Evolutionary conservation across 1,284 basidiomycete species (phyloP).

Genomic region (Golubevia pallescens): DNA sequence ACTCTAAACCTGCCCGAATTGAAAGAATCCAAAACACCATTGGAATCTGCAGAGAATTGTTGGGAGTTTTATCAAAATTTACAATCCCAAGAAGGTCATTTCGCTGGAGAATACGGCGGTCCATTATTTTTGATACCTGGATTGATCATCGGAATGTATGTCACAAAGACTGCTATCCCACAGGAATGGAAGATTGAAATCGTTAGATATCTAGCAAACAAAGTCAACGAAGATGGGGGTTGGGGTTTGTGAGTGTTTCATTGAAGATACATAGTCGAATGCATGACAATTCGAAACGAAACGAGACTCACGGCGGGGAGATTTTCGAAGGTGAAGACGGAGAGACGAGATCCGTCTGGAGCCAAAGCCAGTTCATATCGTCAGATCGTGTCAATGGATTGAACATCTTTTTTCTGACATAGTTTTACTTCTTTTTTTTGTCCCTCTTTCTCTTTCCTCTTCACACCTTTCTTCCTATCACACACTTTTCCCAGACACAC

Average conservation of each 20-base stretch:
- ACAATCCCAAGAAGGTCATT: slow-evolving; percentile 58
- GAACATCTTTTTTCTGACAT: no score
- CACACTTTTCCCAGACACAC: slow-evolving; percentile 27
- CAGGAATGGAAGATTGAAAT: slow-evolving; percentile 59
- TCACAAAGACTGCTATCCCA: slow-evolving; percentile 56
- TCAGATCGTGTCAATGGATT: no score
- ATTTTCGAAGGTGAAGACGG: no score
- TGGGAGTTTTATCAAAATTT: slow-evolving; percentile 52
- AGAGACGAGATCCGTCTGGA: no score
- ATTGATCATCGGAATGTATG: slow-evolving; percentile 62
- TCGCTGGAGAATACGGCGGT: slow-evolving; percentile 35
- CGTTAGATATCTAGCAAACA: slow-evolving; percentile 52
- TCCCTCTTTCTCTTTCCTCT: not conserved
- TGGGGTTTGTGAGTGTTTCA: slow-evolving; percentile 51
- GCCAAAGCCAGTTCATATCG: no score
- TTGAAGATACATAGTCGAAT: no score
- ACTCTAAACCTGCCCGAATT: not conserved
- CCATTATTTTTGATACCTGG: slow-evolving; percentile 63
- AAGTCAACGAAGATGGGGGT: slow-evolving; percentile 53
- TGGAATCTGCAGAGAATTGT: slow-evolving; percentile 53
- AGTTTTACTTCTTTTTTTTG: slow-evolving; percentile 6
- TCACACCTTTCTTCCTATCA: not conserved
- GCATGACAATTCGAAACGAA: no score
- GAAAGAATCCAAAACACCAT: slow-evolving; percentile 30
- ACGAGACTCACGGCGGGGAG: no score